Percentiles rank a stretch among this genome's conserved stretches.
These are phyloP conservation scores for Vitis labrusca DNA, from an alignment of 164 flowering plant genomes.

Conservation along the genomic window DNA sequence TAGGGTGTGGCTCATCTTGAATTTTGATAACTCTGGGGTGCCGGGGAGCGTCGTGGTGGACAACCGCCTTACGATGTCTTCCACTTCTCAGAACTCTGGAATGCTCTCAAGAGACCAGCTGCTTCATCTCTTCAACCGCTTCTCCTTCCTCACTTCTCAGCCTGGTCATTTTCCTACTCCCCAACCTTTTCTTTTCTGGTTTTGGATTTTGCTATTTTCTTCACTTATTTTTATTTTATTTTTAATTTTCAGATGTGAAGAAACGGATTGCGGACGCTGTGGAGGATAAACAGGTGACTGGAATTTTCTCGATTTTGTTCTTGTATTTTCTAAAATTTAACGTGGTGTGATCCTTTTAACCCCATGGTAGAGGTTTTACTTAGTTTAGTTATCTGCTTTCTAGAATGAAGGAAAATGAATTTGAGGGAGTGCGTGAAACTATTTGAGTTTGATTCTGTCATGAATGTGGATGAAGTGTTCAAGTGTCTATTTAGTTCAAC, in stretches of 20 bases:
- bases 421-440: too few species aligned
- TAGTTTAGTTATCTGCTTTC: too few species aligned
- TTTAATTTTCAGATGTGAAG: slow-evolving; percentile 59
- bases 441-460: too few species aligned
- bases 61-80: background rate
- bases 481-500: too few species aligned
- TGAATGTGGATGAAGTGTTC: too few species aligned
- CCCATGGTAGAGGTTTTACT: too few species aligned
- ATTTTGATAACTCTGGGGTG: background rate
- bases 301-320: background rate
- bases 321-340: background rate
- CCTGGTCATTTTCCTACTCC: slow-evolving; percentile 41
- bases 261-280: slow-evolving; percentile 78
- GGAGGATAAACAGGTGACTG: slow-evolving; percentile 59
- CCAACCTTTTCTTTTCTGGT: background rate
- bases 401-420: too few species aligned
- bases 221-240: background rate
- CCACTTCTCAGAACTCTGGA: slow-evolving; percentile 36
- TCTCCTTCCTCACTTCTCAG: slow-evolving; percentile 58
- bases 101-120: slow-evolving; percentile 71
- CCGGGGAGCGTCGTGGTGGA: background rate
- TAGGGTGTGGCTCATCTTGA: too few species aligned
- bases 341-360: too few species aligned
- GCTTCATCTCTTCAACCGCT: slow-evolving; percentile 66
- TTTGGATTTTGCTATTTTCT: background rate